Evolutionary conservation across 2,329 filamentous ascomycete genomes (phyloP).

Genomic region (Cytospora piceae): DNA sequence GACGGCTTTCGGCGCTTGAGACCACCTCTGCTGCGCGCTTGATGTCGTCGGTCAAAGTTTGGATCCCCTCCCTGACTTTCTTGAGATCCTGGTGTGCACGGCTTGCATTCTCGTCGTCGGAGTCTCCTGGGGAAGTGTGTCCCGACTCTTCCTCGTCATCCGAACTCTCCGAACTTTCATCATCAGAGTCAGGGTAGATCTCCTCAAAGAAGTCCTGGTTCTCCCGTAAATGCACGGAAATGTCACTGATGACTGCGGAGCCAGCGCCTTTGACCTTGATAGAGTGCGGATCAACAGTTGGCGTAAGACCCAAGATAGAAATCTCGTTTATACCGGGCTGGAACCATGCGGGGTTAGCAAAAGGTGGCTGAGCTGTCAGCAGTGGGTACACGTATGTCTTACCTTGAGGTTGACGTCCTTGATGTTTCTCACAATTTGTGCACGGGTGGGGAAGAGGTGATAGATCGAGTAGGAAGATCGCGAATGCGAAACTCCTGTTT

Average conservation of each 20-base stretch:
- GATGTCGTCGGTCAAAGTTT: constrained; percentile 38
- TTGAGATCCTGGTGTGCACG: constrained; percentile 36
- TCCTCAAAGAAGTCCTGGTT: constrained; percentile 60
- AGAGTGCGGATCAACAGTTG: constrained; percentile 57
- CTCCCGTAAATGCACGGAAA: constrained; percentile 61
- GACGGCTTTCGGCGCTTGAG: constrained; percentile 43
- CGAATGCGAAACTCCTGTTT: constrained; percentile 58
- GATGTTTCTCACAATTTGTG: constrained; percentile 64
- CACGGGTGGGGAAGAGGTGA: constrained; percentile 66
- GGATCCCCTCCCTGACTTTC: constrained; percentile 39
- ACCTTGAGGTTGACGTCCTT: constrained; percentile 55
- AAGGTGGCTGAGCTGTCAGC: not conserved
- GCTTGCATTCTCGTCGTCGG: constrained; percentile 33
- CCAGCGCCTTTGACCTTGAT: constrained; percentile 64
- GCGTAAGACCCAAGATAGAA: constrained; percentile 57
- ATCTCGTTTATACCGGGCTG: constrained; percentile 61
- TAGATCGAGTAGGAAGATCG: constrained; percentile 61
- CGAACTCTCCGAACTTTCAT: constrained; percentile 37
- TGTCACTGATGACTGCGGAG: constrained; percentile 63
- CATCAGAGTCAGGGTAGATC: constrained; percentile 53
- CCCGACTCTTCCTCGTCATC: constrained; percentile 35
- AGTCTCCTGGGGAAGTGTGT: constrained; percentile 32
- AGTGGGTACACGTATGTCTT: constrained; percentile 24
- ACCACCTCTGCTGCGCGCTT: constrained; percentile 38
- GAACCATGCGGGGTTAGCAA: constrained; percentile 9